Evolutionary conservation across 495 filamentous ascomycete genomes (phyloP).

Genomic region (Wilcoxina mikolae): DNA sequence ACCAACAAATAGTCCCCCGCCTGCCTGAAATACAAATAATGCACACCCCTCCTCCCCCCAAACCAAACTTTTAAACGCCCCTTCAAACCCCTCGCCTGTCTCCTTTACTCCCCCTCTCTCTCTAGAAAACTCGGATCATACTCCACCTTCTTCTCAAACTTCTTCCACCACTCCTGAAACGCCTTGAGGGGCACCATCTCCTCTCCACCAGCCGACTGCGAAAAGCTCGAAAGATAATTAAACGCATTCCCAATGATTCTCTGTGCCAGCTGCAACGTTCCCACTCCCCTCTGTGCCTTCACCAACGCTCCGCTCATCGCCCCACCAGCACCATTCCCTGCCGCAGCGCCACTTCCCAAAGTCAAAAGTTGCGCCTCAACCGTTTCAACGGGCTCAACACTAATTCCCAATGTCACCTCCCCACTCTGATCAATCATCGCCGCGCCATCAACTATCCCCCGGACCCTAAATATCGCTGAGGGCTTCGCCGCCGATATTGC

Average conservation of each 20-base stretch:
- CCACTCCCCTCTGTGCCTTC: slow-evolving; percentile 27
- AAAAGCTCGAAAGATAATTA: slow-evolving; percentile 87
- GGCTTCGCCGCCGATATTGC: slow-evolving; percentile 79
- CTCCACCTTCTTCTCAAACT: slow-evolving; percentile 82
- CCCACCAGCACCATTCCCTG: slow-evolving; percentile 14
- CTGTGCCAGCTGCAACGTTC: slow-evolving; percentile 68
- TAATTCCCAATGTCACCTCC: slow-evolving; percentile 61
- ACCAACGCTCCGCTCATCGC: slow-evolving; percentile 20
- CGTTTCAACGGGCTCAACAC: slow-evolving; percentile 56
- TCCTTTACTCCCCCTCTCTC: slow-evolving; percentile 44
- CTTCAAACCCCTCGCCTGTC: no score
- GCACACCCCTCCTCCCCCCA: no score
- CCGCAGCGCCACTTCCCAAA: slow-evolving; percentile 35
- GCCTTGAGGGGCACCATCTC: slow-evolving; percentile 80
- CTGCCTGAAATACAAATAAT: no score
- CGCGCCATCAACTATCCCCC: slow-evolving; percentile 1
- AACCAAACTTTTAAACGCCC: no score
- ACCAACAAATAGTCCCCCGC: no score
- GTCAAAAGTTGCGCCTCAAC: slow-evolving; percentile 54
- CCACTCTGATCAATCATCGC: slow-evolving; percentile 14
- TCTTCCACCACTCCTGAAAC: slow-evolving; percentile 94
- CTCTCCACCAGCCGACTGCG: slow-evolving; percentile 41
- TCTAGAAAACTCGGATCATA: slow-evolving; percentile 82
- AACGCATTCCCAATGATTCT: slow-evolving; percentile 94
- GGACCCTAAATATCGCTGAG: slow-evolving; percentile 56